A percentile compares a stretch with the other conserved stretches of the same genome.
phyloP scores from a whole-genome alignment of 805 yeast genomes.

The Candida nemodendra region DNA sequence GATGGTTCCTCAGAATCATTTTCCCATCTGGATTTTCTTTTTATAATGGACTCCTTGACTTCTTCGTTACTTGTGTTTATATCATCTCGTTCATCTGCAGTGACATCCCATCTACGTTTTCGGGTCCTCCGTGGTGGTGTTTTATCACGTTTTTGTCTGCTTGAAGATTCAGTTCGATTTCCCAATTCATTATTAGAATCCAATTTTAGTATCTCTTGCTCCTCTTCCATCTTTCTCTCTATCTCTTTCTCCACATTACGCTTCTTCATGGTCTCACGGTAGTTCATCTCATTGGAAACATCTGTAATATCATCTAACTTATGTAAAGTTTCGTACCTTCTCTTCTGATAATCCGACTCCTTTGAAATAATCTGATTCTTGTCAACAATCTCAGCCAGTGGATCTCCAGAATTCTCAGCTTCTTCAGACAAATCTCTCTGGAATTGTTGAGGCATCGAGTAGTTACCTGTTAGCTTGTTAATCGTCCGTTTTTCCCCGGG shows the following conservation, averaged over 20 bases:
- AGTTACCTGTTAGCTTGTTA: slow-evolving; percentile 17
- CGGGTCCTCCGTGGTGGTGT: slow-evolving; percentile 23
- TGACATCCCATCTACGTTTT: slow-evolving; percentile 48
- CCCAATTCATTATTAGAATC: no score
- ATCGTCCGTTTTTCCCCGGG: neutral
- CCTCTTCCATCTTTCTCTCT: slow-evolving; percentile 35
- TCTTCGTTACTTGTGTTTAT: slow-evolving; percentile 10
- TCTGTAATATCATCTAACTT: slow-evolving; percentile 10
- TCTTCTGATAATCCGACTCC: slow-evolving; percentile 49
- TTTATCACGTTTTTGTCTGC: slow-evolving; percentile 15
- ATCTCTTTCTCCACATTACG: slow-evolving; percentile 42
- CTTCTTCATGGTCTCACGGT: slow-evolving; percentile 42
- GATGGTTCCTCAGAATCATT: slow-evolving; percentile 8
- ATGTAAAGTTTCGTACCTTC: slow-evolving; percentile 24
- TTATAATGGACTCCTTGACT: neutral
- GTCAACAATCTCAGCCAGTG: slow-evolving; percentile 24
- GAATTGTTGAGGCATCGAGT: slow-evolving; percentile 24
- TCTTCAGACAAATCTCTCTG: slow-evolving; percentile 21
- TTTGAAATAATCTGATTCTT: slow-evolving; percentile 32
- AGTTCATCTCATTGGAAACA: slow-evolving; percentile 26
- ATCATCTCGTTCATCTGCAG: slow-evolving; percentile 31
- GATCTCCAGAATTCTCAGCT: slow-evolving; percentile 24
- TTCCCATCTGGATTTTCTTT: slow-evolving; percentile 17
- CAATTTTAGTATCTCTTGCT: slow-evolving; percentile 21
- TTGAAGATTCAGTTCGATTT: slow-evolving; percentile 19